A percentile compares a stretch with the other conserved stretches of the same genome.
Evolutionary conservation across 305 asterid genomes (phyloP).

Genomic region (Rubia occidens): DNA sequence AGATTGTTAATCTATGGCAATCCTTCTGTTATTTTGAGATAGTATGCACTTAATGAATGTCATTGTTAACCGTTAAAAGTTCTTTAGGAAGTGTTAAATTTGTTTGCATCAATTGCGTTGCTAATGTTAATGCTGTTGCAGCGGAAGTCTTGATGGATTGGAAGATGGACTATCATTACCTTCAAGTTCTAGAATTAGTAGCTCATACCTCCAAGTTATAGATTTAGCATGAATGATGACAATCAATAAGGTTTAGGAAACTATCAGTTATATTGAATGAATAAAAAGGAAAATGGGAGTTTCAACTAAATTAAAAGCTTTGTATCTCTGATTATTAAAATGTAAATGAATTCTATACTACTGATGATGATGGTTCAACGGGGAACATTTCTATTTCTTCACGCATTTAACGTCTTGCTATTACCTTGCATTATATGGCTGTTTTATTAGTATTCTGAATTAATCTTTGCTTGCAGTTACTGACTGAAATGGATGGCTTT

Average conservation of each 20-base stretch:
- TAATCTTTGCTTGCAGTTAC: conserved; percentile 43
- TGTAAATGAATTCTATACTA: neutral
- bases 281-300: neutral
- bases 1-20: neutral
- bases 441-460: neutral
- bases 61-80: neutral
- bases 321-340: neutral
- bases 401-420: neutral
- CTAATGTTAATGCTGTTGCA: neutral
- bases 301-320: neutral
- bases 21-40: neutral
- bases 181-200: neutral
- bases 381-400: neutral
- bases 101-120: neutral
- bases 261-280: neutral
- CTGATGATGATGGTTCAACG: neutral
- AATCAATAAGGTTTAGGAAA: neutral
- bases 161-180: neutral
- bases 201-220: neutral
- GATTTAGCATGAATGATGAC: neutral
- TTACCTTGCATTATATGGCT: neutral
- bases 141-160: neutral
- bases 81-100: neutral
- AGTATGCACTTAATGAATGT: neutral
- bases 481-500: conserved; percentile 98